Evolutionary conservation across 768 basidiomycete species (phyloP).

Genomic region (Mycena vulgaris): DNA sequence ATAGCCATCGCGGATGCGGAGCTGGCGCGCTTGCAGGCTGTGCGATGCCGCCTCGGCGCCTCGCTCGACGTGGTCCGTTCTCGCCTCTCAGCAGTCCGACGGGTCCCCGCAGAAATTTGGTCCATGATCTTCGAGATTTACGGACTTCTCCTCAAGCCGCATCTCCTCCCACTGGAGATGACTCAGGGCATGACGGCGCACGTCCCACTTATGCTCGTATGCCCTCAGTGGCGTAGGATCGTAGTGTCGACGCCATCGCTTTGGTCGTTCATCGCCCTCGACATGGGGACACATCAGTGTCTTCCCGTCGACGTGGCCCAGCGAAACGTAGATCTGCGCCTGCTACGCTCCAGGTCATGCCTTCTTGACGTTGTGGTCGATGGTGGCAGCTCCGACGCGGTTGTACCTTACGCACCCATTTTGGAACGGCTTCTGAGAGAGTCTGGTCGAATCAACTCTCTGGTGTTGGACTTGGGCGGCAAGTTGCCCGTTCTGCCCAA

Average conservation of each 20-base stretch:
- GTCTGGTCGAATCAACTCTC: neutral
- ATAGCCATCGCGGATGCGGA: too few relatives aligned
- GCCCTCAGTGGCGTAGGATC: neutral
- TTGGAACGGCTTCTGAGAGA: conserved; percentile 7
- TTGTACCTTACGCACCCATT: neutral
- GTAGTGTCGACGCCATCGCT: neutral
- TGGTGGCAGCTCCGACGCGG: neutral
- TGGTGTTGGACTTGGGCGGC: neutral
- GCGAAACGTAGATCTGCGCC: neutral
- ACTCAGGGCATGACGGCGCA: neutral
- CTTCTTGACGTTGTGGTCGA: neutral
- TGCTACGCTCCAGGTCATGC: neutral
- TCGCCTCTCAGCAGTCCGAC: too few relatives aligned
- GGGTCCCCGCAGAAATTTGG: too few relatives aligned
- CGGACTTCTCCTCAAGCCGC: neutral
- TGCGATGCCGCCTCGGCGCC: too few relatives aligned
- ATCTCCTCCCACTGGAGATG: neutral
- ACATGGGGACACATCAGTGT: neutral
- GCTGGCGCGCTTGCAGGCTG: too few relatives aligned
- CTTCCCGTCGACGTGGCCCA: neutral
- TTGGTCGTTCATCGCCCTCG: conserved; percentile 5
- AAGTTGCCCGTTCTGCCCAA: neutral
- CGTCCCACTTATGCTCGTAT: conserved; percentile 8
- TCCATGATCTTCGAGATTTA: neutral
- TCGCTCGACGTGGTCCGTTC: too few relatives aligned